These are phyloP conservation scores for Aspergillus fijiensis DNA, from an alignment of 2,329 filamentous ascomycete genomes.

Conservation along the genomic window DNA sequence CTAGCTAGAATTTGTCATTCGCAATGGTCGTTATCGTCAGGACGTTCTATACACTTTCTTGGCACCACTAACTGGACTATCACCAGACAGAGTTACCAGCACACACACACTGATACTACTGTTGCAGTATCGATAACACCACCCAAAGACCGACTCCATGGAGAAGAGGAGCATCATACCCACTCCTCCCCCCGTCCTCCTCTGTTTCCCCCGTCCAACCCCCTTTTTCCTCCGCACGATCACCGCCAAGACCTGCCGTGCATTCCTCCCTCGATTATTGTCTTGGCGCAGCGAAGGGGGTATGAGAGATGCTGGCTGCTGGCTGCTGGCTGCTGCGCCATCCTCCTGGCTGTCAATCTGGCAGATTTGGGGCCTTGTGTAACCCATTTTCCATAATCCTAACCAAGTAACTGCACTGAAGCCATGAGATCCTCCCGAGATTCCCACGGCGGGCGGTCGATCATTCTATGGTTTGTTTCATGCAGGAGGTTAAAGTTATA, in stretches of 20 bases:
- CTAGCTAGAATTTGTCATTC: background rate
- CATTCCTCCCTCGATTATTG: conserved; percentile 30
- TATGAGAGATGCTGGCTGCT: background rate
- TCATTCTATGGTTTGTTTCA: background rate
- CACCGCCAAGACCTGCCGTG: conserved; percentile 28
- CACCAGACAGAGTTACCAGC: background rate
- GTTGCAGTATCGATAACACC: no score
- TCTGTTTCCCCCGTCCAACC: background rate
- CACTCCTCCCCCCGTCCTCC: background rate
- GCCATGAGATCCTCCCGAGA: background rate
- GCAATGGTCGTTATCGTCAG: background rate
- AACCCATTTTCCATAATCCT: background rate
- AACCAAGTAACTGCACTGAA: background rate
- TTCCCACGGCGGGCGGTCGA: background rate
- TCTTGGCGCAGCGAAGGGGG: conserved; percentile 14
- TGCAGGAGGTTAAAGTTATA: no score
- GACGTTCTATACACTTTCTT: background rate
- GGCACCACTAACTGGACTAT: background rate
- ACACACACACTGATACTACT: background rate
- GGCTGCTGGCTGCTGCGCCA: background rate
- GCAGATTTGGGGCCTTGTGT: background rate
- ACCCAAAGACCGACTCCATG: background rate
- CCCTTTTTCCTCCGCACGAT: conserved; percentile 8
- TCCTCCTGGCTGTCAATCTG: background rate
- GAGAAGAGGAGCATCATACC: background rate